Conservation (phyloP, 2,329 filamentous ascomycete genomes). For the Verticillium klebahnii region DNA sequence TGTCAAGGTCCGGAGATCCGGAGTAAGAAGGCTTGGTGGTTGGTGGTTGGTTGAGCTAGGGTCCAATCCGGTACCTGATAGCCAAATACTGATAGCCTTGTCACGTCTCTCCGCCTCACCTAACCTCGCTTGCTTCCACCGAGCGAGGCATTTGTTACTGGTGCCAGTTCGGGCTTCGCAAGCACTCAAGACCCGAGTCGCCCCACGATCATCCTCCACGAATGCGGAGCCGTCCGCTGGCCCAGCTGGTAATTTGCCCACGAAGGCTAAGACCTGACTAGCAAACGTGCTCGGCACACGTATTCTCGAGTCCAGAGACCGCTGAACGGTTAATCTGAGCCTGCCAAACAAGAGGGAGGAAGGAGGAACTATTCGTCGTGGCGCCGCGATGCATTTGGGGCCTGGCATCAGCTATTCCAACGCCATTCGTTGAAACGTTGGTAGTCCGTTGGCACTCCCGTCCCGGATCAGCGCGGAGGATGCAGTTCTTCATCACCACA, state of each 20-base stretch:
- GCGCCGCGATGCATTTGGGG: not conserved
- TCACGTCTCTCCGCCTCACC: not conserved
- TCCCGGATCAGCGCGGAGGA: not conserved
- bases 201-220: not conserved
- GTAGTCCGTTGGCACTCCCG: not conserved
- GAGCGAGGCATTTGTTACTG: not conserved
- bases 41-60: not conserved
- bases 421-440: not conserved
- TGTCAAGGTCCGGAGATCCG: not conserved
- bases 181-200: not conserved
- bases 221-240: not conserved
- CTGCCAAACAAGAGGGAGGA: not conserved
- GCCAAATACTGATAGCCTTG: not conserved
- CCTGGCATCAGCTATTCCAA: not conserved
- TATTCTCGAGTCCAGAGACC: not conserved
- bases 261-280: not conserved
- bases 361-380: not conserved
- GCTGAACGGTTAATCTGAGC: not conserved
- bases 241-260: not conserved
- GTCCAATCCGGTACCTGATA: not conserved
- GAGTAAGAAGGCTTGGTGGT: not conserved
- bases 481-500: not conserved
- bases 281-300: not conserved
- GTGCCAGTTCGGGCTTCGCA: not conserved
- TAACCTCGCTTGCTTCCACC: not conserved